Conservation (phyloP, 2,329 filamentous ascomycete species). For the Triangularia setosa region DNA sequence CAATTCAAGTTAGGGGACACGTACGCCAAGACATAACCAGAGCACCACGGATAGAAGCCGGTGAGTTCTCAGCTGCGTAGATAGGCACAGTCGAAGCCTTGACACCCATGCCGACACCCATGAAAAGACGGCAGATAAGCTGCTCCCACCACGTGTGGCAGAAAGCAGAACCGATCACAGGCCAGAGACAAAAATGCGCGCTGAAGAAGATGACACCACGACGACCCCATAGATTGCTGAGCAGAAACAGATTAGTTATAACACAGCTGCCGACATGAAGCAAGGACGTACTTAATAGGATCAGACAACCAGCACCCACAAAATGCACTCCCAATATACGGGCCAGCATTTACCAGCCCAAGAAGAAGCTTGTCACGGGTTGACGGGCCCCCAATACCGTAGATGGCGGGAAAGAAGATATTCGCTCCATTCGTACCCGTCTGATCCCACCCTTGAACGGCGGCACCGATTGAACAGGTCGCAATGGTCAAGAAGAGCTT, state of each 20-base stretch:
- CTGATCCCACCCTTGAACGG: conserved; percentile 68
- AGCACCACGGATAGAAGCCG: conserved; percentile 65
- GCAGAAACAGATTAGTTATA: not conserved
- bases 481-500: conserved; percentile 64
- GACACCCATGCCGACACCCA: conserved; percentile 74
- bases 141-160: conserved; percentile 69
- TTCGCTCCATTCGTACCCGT: conserved; percentile 62
- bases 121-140: conserved; percentile 64
- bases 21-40: conserved; percentile 75
- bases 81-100: conserved; percentile 72
- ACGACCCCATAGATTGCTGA: conserved; percentile 37
- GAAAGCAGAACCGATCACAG: conserved; percentile 68
- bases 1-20: conserved; percentile 8
- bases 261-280: not conserved
- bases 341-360: conserved; percentile 61
- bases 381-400: conserved; percentile 41
- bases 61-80: conserved; percentile 71
- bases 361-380: conserved; percentile 45
- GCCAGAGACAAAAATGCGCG: conserved; percentile 66
- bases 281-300: conserved; percentile 36
- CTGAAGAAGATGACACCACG: conserved; percentile 67
- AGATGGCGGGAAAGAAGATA: conserved; percentile 54
- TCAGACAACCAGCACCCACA: conserved; percentile 65
- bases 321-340: conserved; percentile 46
- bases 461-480: conserved; percentile 65